These are phyloP conservation scores for Trichoderma sp. DNA, from an alignment of 2,329 filamentous ascomycete genomes.

Conservation along the genomic window DNA sequence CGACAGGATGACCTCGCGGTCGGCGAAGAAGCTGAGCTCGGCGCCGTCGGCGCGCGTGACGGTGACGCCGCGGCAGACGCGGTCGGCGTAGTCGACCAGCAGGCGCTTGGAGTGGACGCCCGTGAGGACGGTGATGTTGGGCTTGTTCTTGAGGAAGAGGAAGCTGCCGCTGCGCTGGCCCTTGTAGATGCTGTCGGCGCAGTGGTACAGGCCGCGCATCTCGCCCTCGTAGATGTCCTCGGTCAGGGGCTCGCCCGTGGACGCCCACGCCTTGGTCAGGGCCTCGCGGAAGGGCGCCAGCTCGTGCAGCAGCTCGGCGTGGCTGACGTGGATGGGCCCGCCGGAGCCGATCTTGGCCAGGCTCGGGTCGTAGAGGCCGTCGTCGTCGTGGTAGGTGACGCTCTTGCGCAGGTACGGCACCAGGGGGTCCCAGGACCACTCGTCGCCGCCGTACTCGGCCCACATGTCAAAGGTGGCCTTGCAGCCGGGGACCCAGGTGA, in stretches of 20 bases:
- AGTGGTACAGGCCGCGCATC: slow-evolving; percentile 56
- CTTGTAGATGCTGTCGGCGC: slow-evolving; percentile 59
- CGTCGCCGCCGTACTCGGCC: slow-evolving; percentile 71
- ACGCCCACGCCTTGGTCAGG: slow-evolving; percentile 55
- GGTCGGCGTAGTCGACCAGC: slow-evolving; percentile 50
- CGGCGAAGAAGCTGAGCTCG: slow-evolving; percentile 51
- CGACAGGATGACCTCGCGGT: slow-evolving; percentile 52
- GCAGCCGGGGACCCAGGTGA: slow-evolving; percentile 63
- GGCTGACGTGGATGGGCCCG: slow-evolving; percentile 57
- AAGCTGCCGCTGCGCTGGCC: slow-evolving; percentile 57
- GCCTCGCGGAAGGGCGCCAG: slow-evolving; percentile 54
- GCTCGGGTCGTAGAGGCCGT: slow-evolving; percentile 47
- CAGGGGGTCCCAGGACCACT: slow-evolving; percentile 60
- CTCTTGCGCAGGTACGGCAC: slow-evolving; percentile 57
- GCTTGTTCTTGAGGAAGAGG: slow-evolving; percentile 54
- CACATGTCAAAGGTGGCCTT: slow-evolving; percentile 65
- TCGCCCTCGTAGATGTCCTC: slow-evolving; percentile 60
- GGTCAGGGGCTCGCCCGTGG: slow-evolving; percentile 52
- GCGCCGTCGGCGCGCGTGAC: slow-evolving; percentile 46
- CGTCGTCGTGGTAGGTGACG: slow-evolving; percentile 61
- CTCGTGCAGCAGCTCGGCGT: slow-evolving; percentile 57
- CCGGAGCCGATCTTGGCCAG: slow-evolving; percentile 54
- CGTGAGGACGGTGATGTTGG: slow-evolving; percentile 57
- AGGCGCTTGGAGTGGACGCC: slow-evolving; percentile 54
- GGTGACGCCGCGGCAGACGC: slow-evolving; percentile 48